Evolutionary conservation across 345 rosid species (phyloP).

Genomic region (Eucalyptus lansdowneana): DNA sequence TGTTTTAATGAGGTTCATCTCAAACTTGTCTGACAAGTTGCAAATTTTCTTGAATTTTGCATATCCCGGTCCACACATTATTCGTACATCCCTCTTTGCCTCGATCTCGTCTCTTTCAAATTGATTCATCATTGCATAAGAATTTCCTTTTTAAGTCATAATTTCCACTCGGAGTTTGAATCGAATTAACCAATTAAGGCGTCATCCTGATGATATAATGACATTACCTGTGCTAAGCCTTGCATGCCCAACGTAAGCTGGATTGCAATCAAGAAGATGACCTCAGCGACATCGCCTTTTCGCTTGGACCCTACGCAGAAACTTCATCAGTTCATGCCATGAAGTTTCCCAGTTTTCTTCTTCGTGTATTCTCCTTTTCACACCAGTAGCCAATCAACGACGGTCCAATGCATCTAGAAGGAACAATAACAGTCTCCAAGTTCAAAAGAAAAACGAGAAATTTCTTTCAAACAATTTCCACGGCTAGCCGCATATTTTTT

Average conservation of each 20-base stretch:
- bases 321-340: too few relatives aligned
- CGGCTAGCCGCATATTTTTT: neutral
- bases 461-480: neutral
- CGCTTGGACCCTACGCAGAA: neutral
- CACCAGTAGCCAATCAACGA: neutral
- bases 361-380: neutral
- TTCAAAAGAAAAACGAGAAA: too few relatives aligned
- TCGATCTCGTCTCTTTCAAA: neutral
- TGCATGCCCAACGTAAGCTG: neutral
- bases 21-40: neutral
- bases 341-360: neutral
- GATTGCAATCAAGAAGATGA: neutral
- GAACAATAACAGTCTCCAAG: neutral
- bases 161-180: too few relatives aligned
- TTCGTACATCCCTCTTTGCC: too few relatives aligned
- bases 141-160: too few relatives aligned
- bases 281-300: neutral
- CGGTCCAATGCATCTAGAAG: neutral
- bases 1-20: neutral
- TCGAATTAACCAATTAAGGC: too few relatives aligned
- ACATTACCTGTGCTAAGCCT: neutral
- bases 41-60: too few relatives aligned
- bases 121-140: neutral
- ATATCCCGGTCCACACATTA: too few relatives aligned
- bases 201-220: too few relatives aligned